A percentile compares a stretch with the other conserved stretches of the same genome.
These are phyloP conservation scores for Nymphaea colorata DNA, from an alignment of 164 flowering plant species.

Conservation along the genomic window DNA sequence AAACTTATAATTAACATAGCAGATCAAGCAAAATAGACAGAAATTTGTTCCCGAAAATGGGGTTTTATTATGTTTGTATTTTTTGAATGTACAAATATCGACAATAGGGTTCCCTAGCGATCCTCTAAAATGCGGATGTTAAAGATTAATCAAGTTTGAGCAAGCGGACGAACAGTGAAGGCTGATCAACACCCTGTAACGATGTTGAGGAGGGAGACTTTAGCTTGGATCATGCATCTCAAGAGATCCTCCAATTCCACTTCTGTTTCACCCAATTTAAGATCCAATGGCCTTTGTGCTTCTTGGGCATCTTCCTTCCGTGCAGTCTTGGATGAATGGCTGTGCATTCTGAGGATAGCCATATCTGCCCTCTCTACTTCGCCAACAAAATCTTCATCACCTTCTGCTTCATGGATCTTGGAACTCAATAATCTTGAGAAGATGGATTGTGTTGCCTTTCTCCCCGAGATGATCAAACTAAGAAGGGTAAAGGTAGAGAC, in stretches of 20 bases:
- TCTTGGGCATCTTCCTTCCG: too few species aligned
- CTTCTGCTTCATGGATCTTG: neutral
- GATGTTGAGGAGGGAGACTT: neutral
- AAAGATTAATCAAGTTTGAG: too few species aligned
- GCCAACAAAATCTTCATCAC: neutral
- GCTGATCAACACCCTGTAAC: too few species aligned
- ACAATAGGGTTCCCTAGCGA: neutral
- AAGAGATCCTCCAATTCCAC: neutral
- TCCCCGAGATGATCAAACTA: neutral
- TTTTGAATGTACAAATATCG: neutral
- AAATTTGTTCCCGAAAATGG: too few species aligned
- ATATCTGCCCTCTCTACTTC: neutral
- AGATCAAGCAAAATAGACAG: too few species aligned
- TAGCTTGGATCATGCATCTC: neutral
- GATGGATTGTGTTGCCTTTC: neutral
- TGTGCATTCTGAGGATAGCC: neutral
- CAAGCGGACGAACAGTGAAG: too few species aligned
- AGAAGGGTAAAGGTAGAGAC: neutral
- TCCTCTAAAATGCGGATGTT: neutral
- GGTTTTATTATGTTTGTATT: too few species aligned
- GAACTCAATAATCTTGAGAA: neutral
- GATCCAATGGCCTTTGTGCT: neutral
- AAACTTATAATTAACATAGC: too few species aligned
- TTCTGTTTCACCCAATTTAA: neutral
- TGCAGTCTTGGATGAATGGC: neutral